Evolutionary conservation across 768 basidiomycete genomes (phyloP).

Genomic region (Leccinum uliginosum): DNA sequence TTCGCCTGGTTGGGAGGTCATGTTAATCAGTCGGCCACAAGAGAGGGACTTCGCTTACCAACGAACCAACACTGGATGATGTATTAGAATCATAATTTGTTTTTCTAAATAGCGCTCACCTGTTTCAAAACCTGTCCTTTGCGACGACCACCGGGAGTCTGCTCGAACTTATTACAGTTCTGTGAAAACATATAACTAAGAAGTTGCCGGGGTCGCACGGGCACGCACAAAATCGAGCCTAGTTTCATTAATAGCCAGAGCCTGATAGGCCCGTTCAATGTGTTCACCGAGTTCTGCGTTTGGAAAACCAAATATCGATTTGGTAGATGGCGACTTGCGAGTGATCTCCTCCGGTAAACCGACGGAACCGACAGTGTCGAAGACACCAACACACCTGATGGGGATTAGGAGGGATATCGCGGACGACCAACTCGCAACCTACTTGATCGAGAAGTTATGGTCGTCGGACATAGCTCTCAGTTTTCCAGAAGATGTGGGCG

Average conservation of each 20-base stretch:
- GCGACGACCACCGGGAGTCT: slow-evolving; percentile 45
- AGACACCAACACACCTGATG: slow-evolving; percentile 63
- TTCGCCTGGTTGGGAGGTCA: slow-evolving; percentile 24
- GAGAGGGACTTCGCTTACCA: slow-evolving; percentile 37
- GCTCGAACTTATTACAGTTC: slow-evolving; percentile 62
- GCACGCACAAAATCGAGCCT: slow-evolving; percentile 62
- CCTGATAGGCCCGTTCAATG: slow-evolving; percentile 62
- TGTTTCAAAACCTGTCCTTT: slow-evolving; percentile 63
- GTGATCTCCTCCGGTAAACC: slow-evolving; percentile 67
- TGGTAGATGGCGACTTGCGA: slow-evolving; percentile 38
- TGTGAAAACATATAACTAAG: slow-evolving; percentile 20
- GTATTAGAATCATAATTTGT: slow-evolving; percentile 3
- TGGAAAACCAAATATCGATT: slow-evolving; percentile 60
- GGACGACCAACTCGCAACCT: slow-evolving; percentile 10
- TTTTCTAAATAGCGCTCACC: slow-evolving; percentile 30
- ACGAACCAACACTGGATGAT: slow-evolving; percentile 62
- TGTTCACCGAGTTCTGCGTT: slow-evolving; percentile 59
- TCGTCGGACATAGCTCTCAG: slow-evolving; percentile 43
- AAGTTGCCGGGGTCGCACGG: background rate
- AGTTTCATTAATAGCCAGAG: slow-evolving; percentile 64
- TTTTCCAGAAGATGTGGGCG: slow-evolving; percentile 49
- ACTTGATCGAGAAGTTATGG: slow-evolving; percentile 62
- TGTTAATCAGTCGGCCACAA: background rate
- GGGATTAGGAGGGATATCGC: slow-evolving; percentile 1
- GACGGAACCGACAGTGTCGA: slow-evolving; percentile 73